Conservation (phyloP, 2,329 filamentous ascomycete genomes). For the Lithohypha guttulata region DNA sequence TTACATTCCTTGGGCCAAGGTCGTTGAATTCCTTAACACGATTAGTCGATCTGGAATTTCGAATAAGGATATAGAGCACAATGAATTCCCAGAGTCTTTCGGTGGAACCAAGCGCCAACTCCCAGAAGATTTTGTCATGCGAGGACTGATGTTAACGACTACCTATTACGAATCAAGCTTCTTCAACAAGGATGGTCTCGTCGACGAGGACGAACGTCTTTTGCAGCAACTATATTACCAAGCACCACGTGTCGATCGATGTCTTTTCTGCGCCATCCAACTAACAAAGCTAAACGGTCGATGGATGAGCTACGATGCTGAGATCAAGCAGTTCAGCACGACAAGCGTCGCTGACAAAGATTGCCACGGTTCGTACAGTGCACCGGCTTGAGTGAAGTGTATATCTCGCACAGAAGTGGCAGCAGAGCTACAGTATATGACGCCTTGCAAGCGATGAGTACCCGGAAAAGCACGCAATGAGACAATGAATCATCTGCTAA, state of each 20-base stretch:
- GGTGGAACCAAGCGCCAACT: conserved; percentile 36
- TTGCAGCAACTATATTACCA: conserved; percentile 42
- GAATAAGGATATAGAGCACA: conserved; percentile 28
- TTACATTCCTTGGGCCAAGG: conserved; percentile 40
- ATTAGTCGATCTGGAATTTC: conserved; percentile 33
- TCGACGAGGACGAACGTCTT: conserved; percentile 45
- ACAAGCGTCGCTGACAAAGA: too few species aligned
- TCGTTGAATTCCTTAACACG: conserved; percentile 44
- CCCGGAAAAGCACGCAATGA: too few species aligned
- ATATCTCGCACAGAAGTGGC: too few species aligned
- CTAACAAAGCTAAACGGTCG: conserved; percentile 29
- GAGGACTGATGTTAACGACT: conserved; percentile 45
- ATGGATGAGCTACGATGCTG: conserved; percentile 31
- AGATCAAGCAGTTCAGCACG: conserved; percentile 24
- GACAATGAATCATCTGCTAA: too few species aligned
- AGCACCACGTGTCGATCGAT: conserved; percentile 39
- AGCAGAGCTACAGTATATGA: too few species aligned
- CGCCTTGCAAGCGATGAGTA: too few species aligned
- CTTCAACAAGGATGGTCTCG: conserved; percentile 41
- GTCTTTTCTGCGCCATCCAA: conserved; percentile 38
- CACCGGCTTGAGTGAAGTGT: too few species aligned
- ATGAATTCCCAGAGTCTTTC: conserved; percentile 34
- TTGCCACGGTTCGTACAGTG: too few species aligned
- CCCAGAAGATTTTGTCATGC: conserved; percentile 48
- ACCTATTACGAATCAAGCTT: conserved; percentile 38